Percentiles rank a stretch among this genome's conserved stretches.
Evolutionary conservation across 371 early-diverging fungal genomes (phyloP).

Genomic region (Haplosporangium sp.): DNA sequence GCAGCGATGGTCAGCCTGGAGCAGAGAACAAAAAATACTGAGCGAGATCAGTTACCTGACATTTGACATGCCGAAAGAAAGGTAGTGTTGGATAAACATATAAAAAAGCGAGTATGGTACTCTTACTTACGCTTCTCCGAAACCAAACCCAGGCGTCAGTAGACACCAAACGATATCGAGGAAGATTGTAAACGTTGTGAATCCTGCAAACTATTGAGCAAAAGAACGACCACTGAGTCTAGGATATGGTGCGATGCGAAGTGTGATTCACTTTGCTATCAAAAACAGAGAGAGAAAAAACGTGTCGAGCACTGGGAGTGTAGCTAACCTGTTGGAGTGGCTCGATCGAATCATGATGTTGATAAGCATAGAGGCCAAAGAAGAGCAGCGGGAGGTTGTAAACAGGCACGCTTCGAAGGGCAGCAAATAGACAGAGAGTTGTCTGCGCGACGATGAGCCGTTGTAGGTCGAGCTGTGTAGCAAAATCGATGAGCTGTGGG

Average conservation of each 20-base stretch:
- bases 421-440: constrained; percentile 44
- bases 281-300: not conserved
- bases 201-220: constrained; percentile 37
- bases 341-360: constrained; percentile 47
- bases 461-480: constrained; percentile 50
- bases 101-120: not conserved
- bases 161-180: constrained; percentile 46
- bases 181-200: constrained; percentile 48
- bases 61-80: not conserved
- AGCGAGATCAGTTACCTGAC: not conserved
- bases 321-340: constrained; percentile 43
- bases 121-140: constrained; percentile 43
- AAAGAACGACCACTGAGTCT: too few species aligned
- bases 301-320: not conserved
- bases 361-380: constrained; percentile 50
- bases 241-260: too few species aligned
- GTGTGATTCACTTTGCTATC: not conserved
- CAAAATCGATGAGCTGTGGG: constrained; percentile 52
- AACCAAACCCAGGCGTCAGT: constrained; percentile 27
- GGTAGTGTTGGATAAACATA: not conserved
- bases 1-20: constrained; percentile 38
- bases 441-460: constrained; percentile 44
- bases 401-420: constrained; percentile 45
- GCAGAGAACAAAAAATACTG: constrained; percentile 1
- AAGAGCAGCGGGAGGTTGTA: constrained; percentile 51